Base-by-base conservation (phyloP, 129 eudicot species). In the Heracleum sosnowskyi region DNA sequence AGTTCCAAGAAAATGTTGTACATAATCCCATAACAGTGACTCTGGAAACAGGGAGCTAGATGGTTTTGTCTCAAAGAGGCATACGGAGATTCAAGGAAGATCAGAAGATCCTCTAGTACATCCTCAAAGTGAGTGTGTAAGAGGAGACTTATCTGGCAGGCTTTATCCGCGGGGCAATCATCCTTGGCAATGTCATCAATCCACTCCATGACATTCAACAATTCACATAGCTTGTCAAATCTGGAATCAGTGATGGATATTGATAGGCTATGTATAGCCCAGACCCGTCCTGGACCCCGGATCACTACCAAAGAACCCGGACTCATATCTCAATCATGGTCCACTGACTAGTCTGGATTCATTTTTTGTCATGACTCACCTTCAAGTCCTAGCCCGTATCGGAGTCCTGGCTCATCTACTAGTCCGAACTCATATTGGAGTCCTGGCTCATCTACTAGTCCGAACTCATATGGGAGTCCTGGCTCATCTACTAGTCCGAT, bases 61-160 rank as follows among this genome's bases (percentile, higher is more conserved):
- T 86, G 87, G 81, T 80, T 88, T 57, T 89, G 64, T 57, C 37
- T 35, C 37, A 35, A 35, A 35, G 37, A 84, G 46, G 97, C 96
- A 77, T 91, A 91, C 68, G 98, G 97, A 26, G 98, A 91, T 45
- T 91, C 98, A 73, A 94, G 77, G 86, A 94, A 94, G 79, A 84
- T 85, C 35, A 94, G 75, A 24, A 94, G 80, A 69, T 94, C 97
- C 63, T 88, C 88, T 4, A 94, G 96, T 41, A 94, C 92, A 80
- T 82, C 85, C 81, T 87, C 84, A 81, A 93, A 94, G 62, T 87
- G 82, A 75, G 81, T 88, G 70, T 94, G 97, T 45, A 94, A 90
- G 0, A 97, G 89, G 79, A 81, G 91, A 86, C 92, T 91, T n/a
- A 94, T 94, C 40, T 91, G 84, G 70, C 91, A 90, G 41, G 87